These are phyloP conservation scores for Fusarium sp. DNA, from an alignment of 2,329 filamentous ascomycete genomes.

Conservation along the genomic window DNA sequence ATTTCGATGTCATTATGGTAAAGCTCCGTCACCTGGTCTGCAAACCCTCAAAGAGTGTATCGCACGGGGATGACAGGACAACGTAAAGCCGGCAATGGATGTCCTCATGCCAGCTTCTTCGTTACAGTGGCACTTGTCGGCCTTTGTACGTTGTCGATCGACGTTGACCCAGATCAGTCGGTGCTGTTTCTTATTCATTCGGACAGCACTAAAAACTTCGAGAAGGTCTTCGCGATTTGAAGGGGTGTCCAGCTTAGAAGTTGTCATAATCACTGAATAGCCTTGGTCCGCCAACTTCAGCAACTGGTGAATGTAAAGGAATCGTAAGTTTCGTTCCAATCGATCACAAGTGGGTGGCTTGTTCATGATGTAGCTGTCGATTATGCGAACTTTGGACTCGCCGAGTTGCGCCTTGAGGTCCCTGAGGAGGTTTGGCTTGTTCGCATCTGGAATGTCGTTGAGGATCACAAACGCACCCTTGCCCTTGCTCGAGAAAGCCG, in stretches of 20 bases:
- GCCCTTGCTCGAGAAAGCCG: background rate
- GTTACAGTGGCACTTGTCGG: background rate
- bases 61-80: background rate
- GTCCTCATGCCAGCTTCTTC: background rate
- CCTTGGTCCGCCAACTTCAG: constrained; percentile 10
- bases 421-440: constrained; percentile 7
- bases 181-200: background rate
- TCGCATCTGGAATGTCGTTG: constrained; percentile 12
- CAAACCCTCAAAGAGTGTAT: background rate
- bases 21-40: background rate
- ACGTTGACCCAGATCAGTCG: background rate
- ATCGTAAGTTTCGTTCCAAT: background rate
- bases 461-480: constrained; percentile 25
- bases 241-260: constrained; percentile 8
- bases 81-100: background rate
- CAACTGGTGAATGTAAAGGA: constrained; percentile 23
- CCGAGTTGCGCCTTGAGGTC: background rate
- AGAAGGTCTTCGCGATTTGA: constrained; percentile 4
- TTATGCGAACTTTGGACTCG: background rate
- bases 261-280: constrained; percentile 11
- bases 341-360: background rate
- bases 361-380: constrained; percentile 23
- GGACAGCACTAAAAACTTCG: background rate
- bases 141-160: background rate
- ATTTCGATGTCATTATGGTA: background rate